Base-by-base conservation (phyloP, 1,139 yeast genomes). In the Pichia sp. region DNA sequence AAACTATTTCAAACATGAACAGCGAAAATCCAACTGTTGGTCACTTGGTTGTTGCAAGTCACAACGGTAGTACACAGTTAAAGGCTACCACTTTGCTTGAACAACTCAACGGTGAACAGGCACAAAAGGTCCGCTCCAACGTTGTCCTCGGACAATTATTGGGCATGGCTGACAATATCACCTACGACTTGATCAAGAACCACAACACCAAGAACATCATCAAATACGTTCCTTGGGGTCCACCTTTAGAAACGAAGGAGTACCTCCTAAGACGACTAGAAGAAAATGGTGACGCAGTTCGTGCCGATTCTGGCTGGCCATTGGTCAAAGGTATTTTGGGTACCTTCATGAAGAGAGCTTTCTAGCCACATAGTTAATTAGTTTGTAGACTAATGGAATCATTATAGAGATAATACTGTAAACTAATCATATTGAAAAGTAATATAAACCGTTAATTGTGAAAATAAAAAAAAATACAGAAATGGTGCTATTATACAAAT, bases 211-310 rank as follows among this genome's bases (percentile, higher is more conserved):
- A 80, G 62, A 87, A 87, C 66, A 88, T 93, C 56, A 85, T 92
- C 73, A 92, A 92, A 72, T 93, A 92, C 69, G 97, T 93, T 61
- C 96, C 98, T 16, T 93, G 98, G 97, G 98, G 98, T 8, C 98
- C 98, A 43, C 95, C 96, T 56, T 74, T 82, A 62, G 98, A 93
- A 73, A 90, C 97, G 56, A 90, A 89, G 74, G 96, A 90, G 63
- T 93, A 93, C 69, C 75, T 93, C 62, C 76, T 86, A 61, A 85
- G 99, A 76, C 82, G 99, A 73, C 77, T 93, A 61, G 97, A 92
- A 73, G 99, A 93, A 74, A 93, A 93, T 67, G 97, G 97, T 36
- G 97, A 92, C 71, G 96, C 98, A 13, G 96, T 90, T 8, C 85
- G 95, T 74, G 77, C 78, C 55, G 96, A 88, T 70, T 90, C 89